Conservation (phyloP, 371 early-diverging fungal species). For the Zopfochytrium polystomum region DNA sequence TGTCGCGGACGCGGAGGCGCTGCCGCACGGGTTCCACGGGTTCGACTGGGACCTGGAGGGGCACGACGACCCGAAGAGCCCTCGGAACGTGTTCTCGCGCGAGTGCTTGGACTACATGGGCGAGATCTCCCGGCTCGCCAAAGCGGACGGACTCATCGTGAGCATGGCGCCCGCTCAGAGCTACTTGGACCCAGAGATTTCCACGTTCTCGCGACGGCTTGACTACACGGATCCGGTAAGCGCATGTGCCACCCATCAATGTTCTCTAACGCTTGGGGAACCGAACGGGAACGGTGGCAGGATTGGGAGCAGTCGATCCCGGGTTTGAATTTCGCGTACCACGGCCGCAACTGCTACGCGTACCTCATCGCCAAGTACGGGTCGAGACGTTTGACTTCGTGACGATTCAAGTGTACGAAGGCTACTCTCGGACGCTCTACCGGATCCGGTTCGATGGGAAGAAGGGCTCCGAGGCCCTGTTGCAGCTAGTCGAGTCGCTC, state of each 20-base stretch:
- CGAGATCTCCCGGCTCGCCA: constrained; percentile 11
- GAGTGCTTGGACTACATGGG: constrained; percentile 12
- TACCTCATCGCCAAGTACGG: constrained; percentile 17
- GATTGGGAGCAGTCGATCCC: constrained; percentile 10
- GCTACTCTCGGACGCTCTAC: constrained; percentile 10
- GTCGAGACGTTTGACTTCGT: constrained; percentile 20
- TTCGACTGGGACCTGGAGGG: constrained; percentile 25
- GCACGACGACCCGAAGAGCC: constrained; percentile 10
- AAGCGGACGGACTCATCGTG: constrained; percentile 15
- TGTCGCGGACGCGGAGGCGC: constrained; percentile 5
- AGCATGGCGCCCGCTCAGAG: constrained; percentile 14
- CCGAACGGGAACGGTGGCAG: no score
- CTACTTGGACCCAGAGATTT: constrained; percentile 12
- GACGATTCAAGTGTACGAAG: constrained; percentile 13
- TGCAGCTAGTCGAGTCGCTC: not conserved
- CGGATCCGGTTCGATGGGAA: not conserved
- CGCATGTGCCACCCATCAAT: no score
- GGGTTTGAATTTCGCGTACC: constrained; percentile 10
- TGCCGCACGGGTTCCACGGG: constrained; percentile 15
- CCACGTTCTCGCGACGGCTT: not conserved
- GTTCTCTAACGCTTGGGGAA: no score
- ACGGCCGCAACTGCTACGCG: constrained; percentile 12
- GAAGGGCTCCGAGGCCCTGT: not conserved
- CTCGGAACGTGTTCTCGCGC: constrained; percentile 6
- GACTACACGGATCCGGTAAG: not conserved